A percentile compares a stretch with the other conserved stretches of the same genome.
Conservation (phyloP, 164 flowering plant genomes). For the Macadamia integrifolia region DNA sequence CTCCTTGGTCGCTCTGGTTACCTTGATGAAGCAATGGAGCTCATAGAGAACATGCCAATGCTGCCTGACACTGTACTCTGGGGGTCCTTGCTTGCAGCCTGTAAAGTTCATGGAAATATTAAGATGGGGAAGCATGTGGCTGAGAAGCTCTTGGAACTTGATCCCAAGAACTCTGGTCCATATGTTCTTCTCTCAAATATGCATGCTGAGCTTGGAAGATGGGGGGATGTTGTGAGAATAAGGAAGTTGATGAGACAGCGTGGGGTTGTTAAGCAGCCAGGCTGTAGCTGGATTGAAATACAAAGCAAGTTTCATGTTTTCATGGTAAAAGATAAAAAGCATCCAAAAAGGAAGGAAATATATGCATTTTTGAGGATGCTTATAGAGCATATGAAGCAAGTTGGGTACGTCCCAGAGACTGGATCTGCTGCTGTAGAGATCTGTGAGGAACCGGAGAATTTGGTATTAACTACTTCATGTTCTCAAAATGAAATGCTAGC, state of each 20-base stretch:
- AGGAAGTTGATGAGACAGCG: constrained; percentile 22
- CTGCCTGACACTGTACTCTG: constrained; percentile 22
- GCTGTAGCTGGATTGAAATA: constrained; percentile 30
- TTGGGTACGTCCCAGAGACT: constrained; percentile 13
- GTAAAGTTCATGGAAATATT: constrained; percentile 20
- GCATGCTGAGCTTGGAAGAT: constrained; percentile 20
- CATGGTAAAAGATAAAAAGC: constrained; percentile 30
- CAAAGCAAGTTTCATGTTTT: constrained; percentile 23
- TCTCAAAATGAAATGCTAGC: constrained; percentile 1
- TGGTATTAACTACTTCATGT: background rate
- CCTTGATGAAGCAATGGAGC: constrained; percentile 17
- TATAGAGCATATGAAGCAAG: constrained; percentile 10
- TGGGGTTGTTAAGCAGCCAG: constrained; percentile 33
- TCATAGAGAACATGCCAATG: constrained; percentile 19
- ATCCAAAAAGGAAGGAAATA: constrained; percentile 21
- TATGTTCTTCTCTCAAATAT: constrained; percentile 29
- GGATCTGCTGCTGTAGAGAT: background rate
- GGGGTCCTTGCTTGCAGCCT: constrained; percentile 25
- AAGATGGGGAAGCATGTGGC: constrained; percentile 20
- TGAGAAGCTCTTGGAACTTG: constrained; percentile 23
- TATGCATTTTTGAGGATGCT: constrained; percentile 15
- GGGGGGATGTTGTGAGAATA: constrained; percentile 17
- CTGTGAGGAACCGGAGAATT: background rate
- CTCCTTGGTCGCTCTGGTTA: constrained; percentile 25
- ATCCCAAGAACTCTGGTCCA: constrained; percentile 25